phyloP scores from a whole-genome alignment of 2,329 filamentous ascomycete genomes.

The Capronia coronata region DNA sequence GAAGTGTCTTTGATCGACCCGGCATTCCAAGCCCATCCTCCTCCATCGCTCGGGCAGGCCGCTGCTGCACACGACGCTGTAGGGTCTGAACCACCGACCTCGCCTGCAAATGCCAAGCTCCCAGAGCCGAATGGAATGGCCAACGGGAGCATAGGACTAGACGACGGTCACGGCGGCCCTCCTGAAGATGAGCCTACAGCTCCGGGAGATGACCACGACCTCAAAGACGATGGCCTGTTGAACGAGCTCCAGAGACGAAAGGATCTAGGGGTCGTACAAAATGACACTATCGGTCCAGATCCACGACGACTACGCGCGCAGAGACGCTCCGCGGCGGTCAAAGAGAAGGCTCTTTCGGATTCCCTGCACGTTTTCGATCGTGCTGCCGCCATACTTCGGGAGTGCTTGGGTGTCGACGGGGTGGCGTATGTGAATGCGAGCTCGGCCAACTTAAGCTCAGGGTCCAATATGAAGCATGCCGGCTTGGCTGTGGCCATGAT shows the following conservation, averaged over 20 bases:
- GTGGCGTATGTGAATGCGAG: slow-evolving; percentile 32
- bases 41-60: not conserved
- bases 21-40: not conserved
- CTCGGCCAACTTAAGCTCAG: slow-evolving; percentile 20
- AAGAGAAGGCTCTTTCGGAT: slow-evolving; percentile 7
- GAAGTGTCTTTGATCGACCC: not conserved
- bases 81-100: not conserved
- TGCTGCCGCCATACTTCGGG: slow-evolving; percentile 41
- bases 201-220: not conserved
- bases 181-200: not conserved
- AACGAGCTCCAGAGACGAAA: not conserved
- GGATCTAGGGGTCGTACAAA: not conserved
- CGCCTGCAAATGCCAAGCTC: not conserved
- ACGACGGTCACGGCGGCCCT: not conserved
- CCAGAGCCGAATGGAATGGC: not conserved
- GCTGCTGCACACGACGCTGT: not conserved
- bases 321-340: not conserved
- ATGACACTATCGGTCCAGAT: not conserved
- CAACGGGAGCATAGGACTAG: not conserved
- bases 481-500: not conserved
- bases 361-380: slow-evolving; percentile 36
- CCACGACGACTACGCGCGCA: not conserved
- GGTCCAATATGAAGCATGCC: slow-evolving; percentile 11
- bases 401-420: slow-evolving; percentile 40
- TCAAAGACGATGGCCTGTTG: not conserved